Percentiles rank a stretch among this genome's conserved stretches.
phyloP scores from a whole-genome alignment of 1,284 basidiomycete genomes.

The Trametes sp. region DNA sequence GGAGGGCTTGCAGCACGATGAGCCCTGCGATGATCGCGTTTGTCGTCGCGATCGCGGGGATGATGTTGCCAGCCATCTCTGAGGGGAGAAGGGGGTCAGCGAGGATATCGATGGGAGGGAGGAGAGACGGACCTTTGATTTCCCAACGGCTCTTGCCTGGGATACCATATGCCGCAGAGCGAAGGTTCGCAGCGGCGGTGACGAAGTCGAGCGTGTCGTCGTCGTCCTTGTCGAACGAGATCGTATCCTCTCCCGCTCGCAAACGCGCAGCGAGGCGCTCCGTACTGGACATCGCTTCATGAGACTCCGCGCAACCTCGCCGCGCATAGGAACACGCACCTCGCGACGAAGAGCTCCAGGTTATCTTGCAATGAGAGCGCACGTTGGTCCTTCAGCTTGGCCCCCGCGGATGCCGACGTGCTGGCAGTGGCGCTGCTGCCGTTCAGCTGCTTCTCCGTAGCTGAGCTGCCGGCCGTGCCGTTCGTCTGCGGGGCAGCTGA shows the following conservation, averaged over 20 bases:
- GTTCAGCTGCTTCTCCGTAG: conserved; percentile 33
- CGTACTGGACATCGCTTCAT: conserved; percentile 56
- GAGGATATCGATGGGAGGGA: background rate
- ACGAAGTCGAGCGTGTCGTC: conserved; percentile 97
- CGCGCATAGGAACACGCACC: conserved; percentile 52
- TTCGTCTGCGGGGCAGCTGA: conserved; percentile 34
- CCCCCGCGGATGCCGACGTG: conserved; percentile 26
- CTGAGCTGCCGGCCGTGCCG: conserved; percentile 38
- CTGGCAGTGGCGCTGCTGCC: no score
- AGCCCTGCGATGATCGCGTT: conserved; percentile 97
- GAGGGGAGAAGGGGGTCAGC: conserved; percentile 8
- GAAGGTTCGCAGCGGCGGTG: conserved; percentile 92
- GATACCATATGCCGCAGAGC: conserved; percentile 91
- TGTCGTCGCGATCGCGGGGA: conserved; percentile 98
- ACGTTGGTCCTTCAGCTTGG: conserved; percentile 82
- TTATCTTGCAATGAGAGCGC: conserved; percentile 81
- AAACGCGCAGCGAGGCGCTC: conserved; percentile 81
- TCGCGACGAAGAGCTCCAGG: conserved; percentile 82
- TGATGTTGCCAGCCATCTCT: conserved; percentile 99
- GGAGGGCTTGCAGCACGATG: conserved; percentile 91
- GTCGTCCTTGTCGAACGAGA: conserved; percentile 98
- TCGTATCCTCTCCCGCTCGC: conserved; percentile 75
- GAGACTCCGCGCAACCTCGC: background rate
- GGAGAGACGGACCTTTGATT: conserved; percentile 79
- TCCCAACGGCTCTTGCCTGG: conserved; percentile 92